Percentiles rank a stretch among this genome's conserved stretches.
Evolutionary conservation across 164 flowering plant genomes (phyloP).

Genomic region (Houttuynia cordata): DNA sequence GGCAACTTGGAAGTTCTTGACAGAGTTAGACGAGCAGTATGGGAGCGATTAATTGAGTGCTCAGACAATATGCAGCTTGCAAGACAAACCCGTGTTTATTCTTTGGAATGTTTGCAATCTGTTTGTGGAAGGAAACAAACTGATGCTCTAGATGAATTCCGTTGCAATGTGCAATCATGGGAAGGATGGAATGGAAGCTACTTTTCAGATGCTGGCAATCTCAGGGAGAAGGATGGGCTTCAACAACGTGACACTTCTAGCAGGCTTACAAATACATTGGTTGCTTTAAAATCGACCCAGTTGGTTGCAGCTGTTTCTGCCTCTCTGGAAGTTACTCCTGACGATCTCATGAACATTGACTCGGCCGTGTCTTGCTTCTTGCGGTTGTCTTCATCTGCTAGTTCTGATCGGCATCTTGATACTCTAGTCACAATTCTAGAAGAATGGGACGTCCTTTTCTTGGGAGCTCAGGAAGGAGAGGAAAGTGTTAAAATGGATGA

Average conservation of each 20-base stretch:
- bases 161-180: slow-evolving; percentile 52
- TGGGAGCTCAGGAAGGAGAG: slow-evolving; percentile 11
- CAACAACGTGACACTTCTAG: slow-evolving; percentile 33
- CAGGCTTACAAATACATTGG: slow-evolving; percentile 55
- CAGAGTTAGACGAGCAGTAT: slow-evolving; percentile 54
- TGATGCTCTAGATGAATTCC: slow-evolving; percentile 27
- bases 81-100: slow-evolving; percentile 55
- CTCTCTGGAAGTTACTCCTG: slow-evolving; percentile 44
- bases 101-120: slow-evolving; percentile 70
- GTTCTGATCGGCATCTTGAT: slow-evolving; percentile 30
- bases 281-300: slow-evolving; percentile 81
- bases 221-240: slow-evolving; percentile 15
- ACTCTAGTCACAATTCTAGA: slow-evolving; percentile 43
- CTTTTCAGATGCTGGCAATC: slow-evolving; percentile 19
- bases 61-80: slow-evolving; percentile 65
- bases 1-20: slow-evolving; percentile 48
- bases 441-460: slow-evolving; percentile 81
- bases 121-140: slow-evolving; percentile 38
- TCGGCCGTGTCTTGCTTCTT: slow-evolving; percentile 62
- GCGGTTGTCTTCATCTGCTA: slow-evolving; percentile 34
- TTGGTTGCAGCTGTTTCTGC: slow-evolving; percentile 54
- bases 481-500: slow-evolving; percentile 26
- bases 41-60: slow-evolving; percentile 51
- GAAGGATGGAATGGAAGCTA: slow-evolving; percentile 64
- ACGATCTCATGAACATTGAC: slow-evolving; percentile 49